These are phyloP conservation scores for Clitoria ternatea DNA, from an alignment of 306 rosid species.

Conservation along the genomic window DNA sequence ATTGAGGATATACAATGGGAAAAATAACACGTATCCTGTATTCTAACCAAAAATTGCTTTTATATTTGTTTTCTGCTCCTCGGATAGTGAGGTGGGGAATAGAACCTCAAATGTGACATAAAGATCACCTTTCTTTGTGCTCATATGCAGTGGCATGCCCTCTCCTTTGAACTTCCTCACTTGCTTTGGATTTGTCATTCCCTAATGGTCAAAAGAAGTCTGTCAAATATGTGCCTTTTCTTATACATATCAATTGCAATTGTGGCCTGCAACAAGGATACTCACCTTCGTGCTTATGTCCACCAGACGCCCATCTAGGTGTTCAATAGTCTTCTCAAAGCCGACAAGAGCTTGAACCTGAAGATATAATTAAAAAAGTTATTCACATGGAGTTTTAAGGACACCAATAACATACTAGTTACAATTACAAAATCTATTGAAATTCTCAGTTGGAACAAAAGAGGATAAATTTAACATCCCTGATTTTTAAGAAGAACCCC, in stretches of 20 bases:
- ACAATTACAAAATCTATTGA: neutral
- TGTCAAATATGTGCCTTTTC: constrained; percentile 9
- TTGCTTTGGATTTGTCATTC: constrained; percentile 82
- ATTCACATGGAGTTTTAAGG: neutral
- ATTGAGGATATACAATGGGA: constrained; percentile 1
- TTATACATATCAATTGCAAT: neutral
- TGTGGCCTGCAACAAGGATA: neutral
- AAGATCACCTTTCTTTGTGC: constrained; percentile 84
- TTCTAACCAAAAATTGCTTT: constrained; percentile 59
- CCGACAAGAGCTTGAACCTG: constrained; percentile 97
- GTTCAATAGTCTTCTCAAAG: constrained; percentile 77
- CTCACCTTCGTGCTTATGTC: constrained; percentile 78
- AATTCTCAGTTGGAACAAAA: too few relatives aligned
- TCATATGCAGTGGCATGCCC: constrained; percentile 89
- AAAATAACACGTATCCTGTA: constrained; percentile 18
- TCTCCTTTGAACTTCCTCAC: constrained; percentile 86
- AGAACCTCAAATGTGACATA: constrained; percentile 75
- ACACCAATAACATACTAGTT: neutral
- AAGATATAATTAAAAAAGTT: constrained; percentile 11
- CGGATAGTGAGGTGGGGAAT: constrained; percentile 74
- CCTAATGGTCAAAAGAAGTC: constrained; percentile 38
- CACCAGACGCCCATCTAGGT: constrained; percentile 80
- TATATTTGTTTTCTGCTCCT: constrained; percentile 73
- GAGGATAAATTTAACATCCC: too few relatives aligned
- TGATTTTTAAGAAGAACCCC: too few relatives aligned